Base-by-base conservation (phyloP, 768 basidiomycete genomes). In the Rhodotorula kratochvilovae region DNA sequence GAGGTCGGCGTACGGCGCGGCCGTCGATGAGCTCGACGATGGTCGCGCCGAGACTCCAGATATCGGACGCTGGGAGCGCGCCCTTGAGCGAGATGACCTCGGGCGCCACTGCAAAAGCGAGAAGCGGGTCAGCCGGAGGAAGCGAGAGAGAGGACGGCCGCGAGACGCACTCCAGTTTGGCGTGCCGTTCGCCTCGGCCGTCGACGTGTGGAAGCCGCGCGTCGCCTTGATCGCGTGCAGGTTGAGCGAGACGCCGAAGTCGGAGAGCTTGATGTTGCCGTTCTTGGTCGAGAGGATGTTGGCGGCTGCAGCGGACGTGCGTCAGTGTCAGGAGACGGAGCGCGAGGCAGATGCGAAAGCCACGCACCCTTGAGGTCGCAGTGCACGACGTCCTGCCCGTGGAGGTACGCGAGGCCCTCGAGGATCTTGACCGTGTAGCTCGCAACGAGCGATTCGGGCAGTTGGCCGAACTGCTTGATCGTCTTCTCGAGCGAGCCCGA, bases 171-270 rank as follows among this genome's bases (percentile, higher is more conserved):
- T 98, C 95, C 95, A 99, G 78, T 97, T 95, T 23, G 95, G 95
- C 17, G 95, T 99, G 17, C 95, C 95, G 4, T 80, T 80, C 3
- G 81, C 82, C 36, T 81, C 80, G 15, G 90, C 89, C 36, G 92
- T 89, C 76, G 90, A 90, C 63, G 82, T 79, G 79, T 90, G 88
- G 76, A 87, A 88, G 78, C 91, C 89, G 35, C 86, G 85, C 76
- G 89, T 89, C 63, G 80, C 81, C 71, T 81, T 81, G 85, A 98
- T 87, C 1, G 92, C 92, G 58, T 91, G 87, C 77, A 97, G 85
- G 80, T 95, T 96, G 71, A 98, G 87, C 33, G 94, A 97, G 23
- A 98, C 95, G 57, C 95, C 95, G 80, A 99, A 97, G 80, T 99
- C 95, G 15, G 92, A 90, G 6, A 99, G 86, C 82, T 98, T 98